Evolutionary conservation across 2,329 filamentous ascomycete species (phyloP).

Genomic region (Fusarium chuoi): DNA sequence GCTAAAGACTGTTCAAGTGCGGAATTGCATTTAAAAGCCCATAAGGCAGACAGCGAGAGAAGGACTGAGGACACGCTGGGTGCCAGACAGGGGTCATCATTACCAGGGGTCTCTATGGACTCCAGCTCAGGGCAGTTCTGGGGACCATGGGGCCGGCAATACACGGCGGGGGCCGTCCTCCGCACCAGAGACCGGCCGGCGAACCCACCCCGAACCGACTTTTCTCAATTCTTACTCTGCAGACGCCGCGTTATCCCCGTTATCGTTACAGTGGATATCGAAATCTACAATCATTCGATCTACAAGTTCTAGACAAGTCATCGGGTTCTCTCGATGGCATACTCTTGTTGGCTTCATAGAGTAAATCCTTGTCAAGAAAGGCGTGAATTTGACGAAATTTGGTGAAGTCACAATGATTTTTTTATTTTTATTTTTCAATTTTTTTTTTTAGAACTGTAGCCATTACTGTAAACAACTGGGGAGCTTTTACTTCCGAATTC

Average conservation of each 20-base stretch:
- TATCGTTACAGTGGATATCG: constrained; percentile 20
- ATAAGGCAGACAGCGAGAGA: constrained; percentile 7
- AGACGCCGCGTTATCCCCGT: constrained; percentile 28
- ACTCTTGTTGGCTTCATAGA: constrained; percentile 16
- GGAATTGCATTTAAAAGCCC: not conserved
- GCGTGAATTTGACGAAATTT: constrained; percentile 20
- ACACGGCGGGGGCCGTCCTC: constrained; percentile 16
- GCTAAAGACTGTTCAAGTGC: constrained; percentile 4
- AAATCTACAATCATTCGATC: constrained; percentile 27
- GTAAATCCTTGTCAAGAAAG: constrained; percentile 21
- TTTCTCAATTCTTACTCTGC: constrained; percentile 24
- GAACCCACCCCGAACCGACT: constrained; percentile 24
- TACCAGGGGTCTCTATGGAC: constrained; percentile 39
- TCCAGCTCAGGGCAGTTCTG: constrained; percentile 24
- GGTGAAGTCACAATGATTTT: constrained; percentile 22
- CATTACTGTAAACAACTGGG: not conserved
- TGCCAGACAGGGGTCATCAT: constrained; percentile 39
- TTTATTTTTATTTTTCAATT: too few species aligned
- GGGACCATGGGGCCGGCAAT: constrained; percentile 31
- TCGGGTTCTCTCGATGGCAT: constrained; percentile 3
- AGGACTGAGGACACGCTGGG: constrained; percentile 6
- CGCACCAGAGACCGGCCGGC: constrained; percentile 10
- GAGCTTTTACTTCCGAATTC: not conserved
- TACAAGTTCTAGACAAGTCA: constrained; percentile 12
- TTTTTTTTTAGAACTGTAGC: not conserved